Conservation (phyloP, 495 filamentous ascomycete genomes). For the Opeltia flavorubescens region DNA sequence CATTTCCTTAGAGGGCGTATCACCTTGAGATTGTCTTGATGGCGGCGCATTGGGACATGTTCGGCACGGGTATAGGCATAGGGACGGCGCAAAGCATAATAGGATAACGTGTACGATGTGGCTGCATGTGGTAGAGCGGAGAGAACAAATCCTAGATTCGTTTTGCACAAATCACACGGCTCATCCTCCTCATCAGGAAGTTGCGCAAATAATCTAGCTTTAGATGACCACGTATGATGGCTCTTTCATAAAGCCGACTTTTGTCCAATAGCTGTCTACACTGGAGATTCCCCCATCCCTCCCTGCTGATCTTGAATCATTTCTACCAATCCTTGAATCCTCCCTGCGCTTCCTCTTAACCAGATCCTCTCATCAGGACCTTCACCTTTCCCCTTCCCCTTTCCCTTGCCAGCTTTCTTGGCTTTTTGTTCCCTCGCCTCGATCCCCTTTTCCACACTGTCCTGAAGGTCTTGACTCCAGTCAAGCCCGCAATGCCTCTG, state of each 20-base stretch:
- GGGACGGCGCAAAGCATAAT: no score
- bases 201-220: no score
- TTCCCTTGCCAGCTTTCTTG: slow-evolving; percentile 31
- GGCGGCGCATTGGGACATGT: neutral
- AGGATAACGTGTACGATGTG: no score
- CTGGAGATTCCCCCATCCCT: neutral
- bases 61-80: no score
- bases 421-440: slow-evolving; percentile 39
- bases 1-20: slow-evolving; percentile 5
- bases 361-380: slow-evolving; percentile 12
- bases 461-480: slow-evolving; percentile 31
- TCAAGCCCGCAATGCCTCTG: slow-evolving; percentile 24
- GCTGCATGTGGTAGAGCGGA: no score
- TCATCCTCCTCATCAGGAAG: no score
- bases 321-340: slow-evolving; percentile 7
- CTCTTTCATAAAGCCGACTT: no score
- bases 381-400: slow-evolving; percentile 20
- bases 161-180: no score
- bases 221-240: no score
- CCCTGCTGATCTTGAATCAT: slow-evolving; percentile 1
- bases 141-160: no score
- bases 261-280: no score
- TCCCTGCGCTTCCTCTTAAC: slow-evolving; percentile 8
- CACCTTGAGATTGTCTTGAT: neutral
- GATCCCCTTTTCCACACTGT: slow-evolving; percentile 50